Percentiles rank a stretch among this genome's conserved stretches.
Evolutionary conservation across 805 yeast genomes (phyloP).

Genomic region (Schwanniomyces pseudopolymorphus): DNA sequence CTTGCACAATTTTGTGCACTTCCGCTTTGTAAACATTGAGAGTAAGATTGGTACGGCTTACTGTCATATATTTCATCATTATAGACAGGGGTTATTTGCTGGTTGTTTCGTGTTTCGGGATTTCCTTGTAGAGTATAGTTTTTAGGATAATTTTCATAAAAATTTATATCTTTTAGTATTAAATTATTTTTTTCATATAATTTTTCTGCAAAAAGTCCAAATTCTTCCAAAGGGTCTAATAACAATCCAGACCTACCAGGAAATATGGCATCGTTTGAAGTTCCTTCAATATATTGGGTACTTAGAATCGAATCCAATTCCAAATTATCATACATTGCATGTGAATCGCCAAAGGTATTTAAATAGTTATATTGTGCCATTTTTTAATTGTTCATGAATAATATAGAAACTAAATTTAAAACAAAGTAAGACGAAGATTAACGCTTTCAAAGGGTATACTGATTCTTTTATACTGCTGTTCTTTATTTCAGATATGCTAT

Average conservation of each 20-base stretch:
- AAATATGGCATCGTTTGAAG: neutral
- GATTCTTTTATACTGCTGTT: neutral
- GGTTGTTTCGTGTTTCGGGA: neutral
- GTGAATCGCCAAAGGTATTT: neutral
- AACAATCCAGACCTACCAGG: neutral
- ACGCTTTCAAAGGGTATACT: neutral
- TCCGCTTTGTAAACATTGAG: neutral
- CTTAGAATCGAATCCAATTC: neutral
- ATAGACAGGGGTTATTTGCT: neutral
- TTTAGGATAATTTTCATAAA: neutral
- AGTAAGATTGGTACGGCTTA: neutral
- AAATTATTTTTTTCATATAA: neutral
- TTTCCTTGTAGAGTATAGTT: neutral
- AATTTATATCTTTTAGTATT: neutral
- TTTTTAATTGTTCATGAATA: neutral
- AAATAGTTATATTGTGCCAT: neutral
- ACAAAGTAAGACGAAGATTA: neutral
- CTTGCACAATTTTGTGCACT: neutral
- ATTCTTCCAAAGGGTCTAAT: neutral
- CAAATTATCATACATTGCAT: neutral
- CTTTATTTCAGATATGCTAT: neutral
- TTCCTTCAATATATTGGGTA: neutral
- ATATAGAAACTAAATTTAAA: too few relatives aligned
- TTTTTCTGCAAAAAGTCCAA: neutral
- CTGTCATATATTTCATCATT: neutral